Conservation (phyloP, 495 filamentous ascomycete genomes). For the Lasiosphaeriaceae sp. region DNA sequence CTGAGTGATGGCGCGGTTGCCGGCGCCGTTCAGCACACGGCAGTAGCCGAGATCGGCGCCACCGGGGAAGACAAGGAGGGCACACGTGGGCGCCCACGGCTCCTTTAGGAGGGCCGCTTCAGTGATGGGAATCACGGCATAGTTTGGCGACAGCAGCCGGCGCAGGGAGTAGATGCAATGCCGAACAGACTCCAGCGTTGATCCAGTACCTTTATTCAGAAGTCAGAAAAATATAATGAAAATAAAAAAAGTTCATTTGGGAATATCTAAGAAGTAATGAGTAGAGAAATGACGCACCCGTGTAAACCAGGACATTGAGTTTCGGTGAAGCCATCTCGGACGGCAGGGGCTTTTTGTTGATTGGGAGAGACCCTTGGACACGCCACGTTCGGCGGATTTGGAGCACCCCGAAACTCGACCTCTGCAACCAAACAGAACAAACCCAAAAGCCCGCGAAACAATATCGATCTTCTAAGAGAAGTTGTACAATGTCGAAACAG, state of each 20-base stretch:
- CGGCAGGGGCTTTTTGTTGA: constrained; percentile 27
- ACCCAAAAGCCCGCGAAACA: background rate
- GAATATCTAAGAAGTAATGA: background rate
- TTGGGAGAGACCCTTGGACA: background rate
- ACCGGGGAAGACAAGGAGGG: constrained; percentile 86
- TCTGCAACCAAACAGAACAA: background rate
- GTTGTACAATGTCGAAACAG: constrained; percentile 53
- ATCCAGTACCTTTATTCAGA: constrained; percentile 63
- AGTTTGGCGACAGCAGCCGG: constrained; percentile 84
- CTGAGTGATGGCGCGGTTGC: constrained; percentile 76
- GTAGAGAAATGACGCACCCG: constrained; percentile 49
- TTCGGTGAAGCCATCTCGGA: constrained; percentile 53
- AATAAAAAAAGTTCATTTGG: background rate
- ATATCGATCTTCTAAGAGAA: background rate
- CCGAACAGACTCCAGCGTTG: constrained; percentile 80
- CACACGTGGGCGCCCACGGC: constrained; percentile 84
- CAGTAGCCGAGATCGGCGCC: constrained; percentile 95
- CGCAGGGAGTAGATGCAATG: constrained; percentile 87
- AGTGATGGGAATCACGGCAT: constrained; percentile 84
- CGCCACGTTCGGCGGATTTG: background rate
- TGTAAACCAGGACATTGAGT: constrained; percentile 86
- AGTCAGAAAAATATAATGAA: background rate
- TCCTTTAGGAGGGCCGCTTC: constrained; percentile 80
- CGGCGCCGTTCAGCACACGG: constrained; percentile 77
- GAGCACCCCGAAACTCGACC: background rate